Evolutionary conservation across 768 basidiomycete genomes (phyloP).

Genomic region (Tulasnella sp.): DNA sequence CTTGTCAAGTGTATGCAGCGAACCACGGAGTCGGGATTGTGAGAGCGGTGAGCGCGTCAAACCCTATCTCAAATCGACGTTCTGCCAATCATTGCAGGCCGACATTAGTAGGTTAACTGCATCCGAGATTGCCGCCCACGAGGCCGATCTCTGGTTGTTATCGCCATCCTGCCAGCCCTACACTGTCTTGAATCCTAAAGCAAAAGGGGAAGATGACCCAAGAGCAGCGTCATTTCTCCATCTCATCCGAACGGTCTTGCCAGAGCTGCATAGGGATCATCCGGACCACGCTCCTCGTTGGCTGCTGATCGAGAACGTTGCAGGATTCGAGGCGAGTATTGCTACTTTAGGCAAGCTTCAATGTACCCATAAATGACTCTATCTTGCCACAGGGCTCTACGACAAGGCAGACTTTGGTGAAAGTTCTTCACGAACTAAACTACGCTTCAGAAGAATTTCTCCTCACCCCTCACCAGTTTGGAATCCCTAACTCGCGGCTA

Average conservation of each 20-base stretch:
- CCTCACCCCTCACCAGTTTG: constrained; percentile 65
- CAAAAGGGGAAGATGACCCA: constrained; percentile 60
- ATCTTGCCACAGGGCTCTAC: constrained; percentile 41
- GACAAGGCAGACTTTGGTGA: constrained; percentile 46
- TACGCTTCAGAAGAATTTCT: constrained; percentile 52
- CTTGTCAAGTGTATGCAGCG: constrained; percentile 54
- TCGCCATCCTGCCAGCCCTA: constrained; percentile 82
- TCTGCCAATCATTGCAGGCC: constrained; percentile 26
- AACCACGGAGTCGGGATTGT: constrained; percentile 43
- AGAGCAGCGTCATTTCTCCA: constrained; percentile 67
- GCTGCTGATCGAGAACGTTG: constrained; percentile 69
- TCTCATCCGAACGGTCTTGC: constrained; percentile 51
- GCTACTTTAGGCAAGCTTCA: background rate
- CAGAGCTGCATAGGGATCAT: constrained; percentile 34
- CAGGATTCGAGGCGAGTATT: constrained; percentile 63
- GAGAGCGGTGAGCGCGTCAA: constrained; percentile 33
- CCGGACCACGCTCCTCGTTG: constrained; percentile 39
- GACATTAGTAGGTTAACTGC: constrained; percentile 54
- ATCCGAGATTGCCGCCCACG: constrained; percentile 31
- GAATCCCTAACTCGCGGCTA: constrained; percentile 70
- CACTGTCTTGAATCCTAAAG: constrained; percentile 61
- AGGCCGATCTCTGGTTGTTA: constrained; percentile 61
- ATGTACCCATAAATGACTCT: constrained; percentile 1
- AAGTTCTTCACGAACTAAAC: constrained; percentile 39
- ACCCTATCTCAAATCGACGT: background rate